Conservation (phyloP, 345 rosid genomes). For the Anacardium occidentale region DNA sequence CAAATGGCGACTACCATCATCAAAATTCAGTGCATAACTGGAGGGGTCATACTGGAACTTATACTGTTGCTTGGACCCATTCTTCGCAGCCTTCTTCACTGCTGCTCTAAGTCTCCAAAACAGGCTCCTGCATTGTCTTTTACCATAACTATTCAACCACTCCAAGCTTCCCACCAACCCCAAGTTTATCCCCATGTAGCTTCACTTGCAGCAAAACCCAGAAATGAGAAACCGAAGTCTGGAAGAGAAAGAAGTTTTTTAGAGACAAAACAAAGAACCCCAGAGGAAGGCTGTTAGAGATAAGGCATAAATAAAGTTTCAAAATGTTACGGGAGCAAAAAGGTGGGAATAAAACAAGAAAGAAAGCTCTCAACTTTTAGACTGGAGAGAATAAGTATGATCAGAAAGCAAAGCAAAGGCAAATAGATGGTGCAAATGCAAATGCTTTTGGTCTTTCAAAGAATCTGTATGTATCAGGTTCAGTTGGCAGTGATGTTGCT, state of each 20-base stretch:
- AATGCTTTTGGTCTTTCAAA: slow-evolving; percentile 26
- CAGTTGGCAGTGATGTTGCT: slow-evolving; percentile 25
- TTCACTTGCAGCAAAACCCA: background rate
- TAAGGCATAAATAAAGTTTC: slow-evolving; percentile 1
- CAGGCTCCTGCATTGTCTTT: slow-evolving; percentile 46
- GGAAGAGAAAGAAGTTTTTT: background rate
- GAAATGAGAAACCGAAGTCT: background rate
- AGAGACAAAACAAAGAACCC: background rate
- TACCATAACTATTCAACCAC: slow-evolving; percentile 34
- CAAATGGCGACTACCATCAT: slow-evolving; percentile 45
- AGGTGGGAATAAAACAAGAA: background rate
- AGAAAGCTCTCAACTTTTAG: slow-evolving; percentile 3
- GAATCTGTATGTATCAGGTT: slow-evolving; percentile 31
- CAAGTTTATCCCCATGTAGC: slow-evolving; percentile 4
- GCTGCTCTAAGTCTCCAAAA: slow-evolving; percentile 54
- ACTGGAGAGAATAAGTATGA: background rate
- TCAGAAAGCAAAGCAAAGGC: slow-evolving; percentile 14
- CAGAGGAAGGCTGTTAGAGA: background rate
- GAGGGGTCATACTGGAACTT: slow-evolving; percentile 91
- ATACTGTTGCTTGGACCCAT: slow-evolving; percentile 29
- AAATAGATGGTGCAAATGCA: background rate
- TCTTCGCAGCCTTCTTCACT: slow-evolving; percentile 44
- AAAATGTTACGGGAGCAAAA: background rate
- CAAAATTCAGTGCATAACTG: slow-evolving; percentile 80
- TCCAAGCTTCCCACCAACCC: slow-evolving; percentile 29